phyloP scores from a whole-genome alignment of 805 yeast species.

The Candida taoyuanica region DNA sequence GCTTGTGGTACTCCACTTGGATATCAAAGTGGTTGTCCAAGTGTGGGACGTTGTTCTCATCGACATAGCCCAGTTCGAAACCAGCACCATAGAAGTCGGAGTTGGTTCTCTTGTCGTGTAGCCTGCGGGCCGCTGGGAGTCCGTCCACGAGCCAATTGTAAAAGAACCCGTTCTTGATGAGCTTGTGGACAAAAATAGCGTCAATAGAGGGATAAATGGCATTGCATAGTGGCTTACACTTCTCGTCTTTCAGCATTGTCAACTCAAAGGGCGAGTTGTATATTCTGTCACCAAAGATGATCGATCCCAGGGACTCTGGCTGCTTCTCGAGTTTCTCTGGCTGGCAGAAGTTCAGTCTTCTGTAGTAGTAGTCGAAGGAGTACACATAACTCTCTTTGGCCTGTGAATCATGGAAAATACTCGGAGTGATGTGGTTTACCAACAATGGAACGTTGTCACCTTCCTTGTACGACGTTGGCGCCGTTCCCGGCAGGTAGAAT shows the following conservation, averaged over 20 bases:
- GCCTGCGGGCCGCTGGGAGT: conserved; percentile 76
- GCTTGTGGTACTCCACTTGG: conserved; percentile 74
- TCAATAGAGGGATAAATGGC: conserved; percentile 57
- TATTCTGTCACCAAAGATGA: conserved; percentile 92
- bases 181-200: conserved; percentile 68
- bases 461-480: conserved; percentile 80
- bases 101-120: conserved; percentile 53
- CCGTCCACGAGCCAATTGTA: conserved; percentile 96
- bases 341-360: conserved; percentile 75
- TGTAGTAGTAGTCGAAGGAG: conserved; percentile 80
- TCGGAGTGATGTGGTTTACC: conserved; percentile 90
- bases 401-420: conserved; percentile 38
- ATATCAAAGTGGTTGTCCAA: conserved; percentile 81
- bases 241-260: conserved; percentile 66
- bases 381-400: conserved; percentile 52
- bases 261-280: conserved; percentile 87
- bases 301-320: conserved; percentile 87
- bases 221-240: conserved; percentile 67
- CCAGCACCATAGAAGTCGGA: conserved; percentile 72
- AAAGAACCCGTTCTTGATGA: conserved; percentile 76
- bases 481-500: conserved; percentile 93
- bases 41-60: conserved; percentile 50
- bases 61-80: conserved; percentile 71
- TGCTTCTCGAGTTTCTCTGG: conserved; percentile 58
- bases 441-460: conserved; percentile 71